Conservation (phyloP, 768 basidiomycete genomes). For the Psilocybe tampanensis region DNA sequence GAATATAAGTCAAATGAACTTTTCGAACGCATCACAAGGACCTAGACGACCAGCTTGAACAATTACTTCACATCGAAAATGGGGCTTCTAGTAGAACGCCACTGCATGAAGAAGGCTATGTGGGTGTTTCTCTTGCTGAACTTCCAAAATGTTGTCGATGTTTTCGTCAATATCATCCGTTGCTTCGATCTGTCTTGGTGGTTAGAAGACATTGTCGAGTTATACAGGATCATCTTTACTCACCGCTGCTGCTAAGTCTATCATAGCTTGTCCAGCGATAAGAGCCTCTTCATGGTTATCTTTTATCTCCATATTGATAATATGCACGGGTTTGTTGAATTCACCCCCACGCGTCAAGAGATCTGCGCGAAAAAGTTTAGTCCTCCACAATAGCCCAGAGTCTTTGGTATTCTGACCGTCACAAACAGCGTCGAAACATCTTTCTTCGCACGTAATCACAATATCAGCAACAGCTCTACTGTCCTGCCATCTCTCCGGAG, state of each 20-base stretch:
- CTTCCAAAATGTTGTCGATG: conserved; percentile 83
- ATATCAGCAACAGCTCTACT: conserved; percentile 87
- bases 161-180: conserved; percentile 88
- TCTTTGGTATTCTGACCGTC: conserved; percentile 67
- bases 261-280: conserved; percentile 93
- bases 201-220: conserved; percentile 11
- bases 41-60: not conserved
- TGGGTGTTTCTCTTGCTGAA: conserved; percentile 88
- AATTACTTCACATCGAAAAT: conserved; percentile 1
- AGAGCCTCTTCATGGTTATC: conserved; percentile 99
- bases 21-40: conserved; percentile 7
- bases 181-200: conserved; percentile 68
- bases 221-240: conserved; percentile 31
- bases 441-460: conserved; percentile 98
- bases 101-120: conserved; percentile 91
- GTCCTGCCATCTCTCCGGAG: conserved; percentile 98
- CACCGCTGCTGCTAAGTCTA: conserved; percentile 89
- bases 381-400: not conserved
- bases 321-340: conserved; percentile 89
- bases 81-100: conserved; percentile 73
- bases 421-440: conserved; percentile 97
- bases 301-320: conserved; percentile 98
- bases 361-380: conserved; percentile 48
- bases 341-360: conserved; percentile 87
- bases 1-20: not conserved